Percentiles rank a stretch among this genome's conserved stretches.
These are phyloP conservation scores for Sclerotinia sclerotiorum DNA, from an alignment of 2,329 filamentous ascomycete species.

Conservation along the genomic window DNA sequence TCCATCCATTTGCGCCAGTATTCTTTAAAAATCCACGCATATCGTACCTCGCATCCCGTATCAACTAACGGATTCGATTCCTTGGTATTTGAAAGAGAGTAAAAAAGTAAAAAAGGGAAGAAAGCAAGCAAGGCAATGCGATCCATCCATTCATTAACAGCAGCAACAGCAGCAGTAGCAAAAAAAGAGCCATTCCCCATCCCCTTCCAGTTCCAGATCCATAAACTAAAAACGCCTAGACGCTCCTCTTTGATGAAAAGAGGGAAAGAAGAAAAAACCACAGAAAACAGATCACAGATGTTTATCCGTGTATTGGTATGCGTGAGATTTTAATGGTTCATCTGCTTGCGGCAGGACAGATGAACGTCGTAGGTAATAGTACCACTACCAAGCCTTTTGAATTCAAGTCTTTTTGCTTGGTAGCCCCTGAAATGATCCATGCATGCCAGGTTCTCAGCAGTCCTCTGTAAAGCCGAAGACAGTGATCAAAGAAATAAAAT, in stretches of 20 bases:
- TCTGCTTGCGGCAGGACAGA: background rate
- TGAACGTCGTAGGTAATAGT: background rate
- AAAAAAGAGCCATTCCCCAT: background rate
- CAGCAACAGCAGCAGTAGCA: background rate
- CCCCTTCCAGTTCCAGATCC: too few relatives aligned
- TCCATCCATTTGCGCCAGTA: background rate
- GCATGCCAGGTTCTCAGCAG: background rate
- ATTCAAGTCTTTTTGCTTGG: slow-evolving; percentile 10
- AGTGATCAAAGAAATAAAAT: background rate
- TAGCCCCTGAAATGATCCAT: background rate
- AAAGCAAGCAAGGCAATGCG: background rate
- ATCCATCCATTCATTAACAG: background rate
- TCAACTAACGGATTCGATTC: background rate
- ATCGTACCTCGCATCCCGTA: too few relatives aligned
- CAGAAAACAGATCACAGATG: too few relatives aligned
- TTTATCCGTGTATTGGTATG: background rate
- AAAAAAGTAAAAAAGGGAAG: background rate
- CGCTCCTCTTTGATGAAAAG: background rate
- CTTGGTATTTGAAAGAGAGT: background rate
- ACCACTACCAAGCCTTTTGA: background rate
- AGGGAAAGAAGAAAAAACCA: too few relatives aligned
- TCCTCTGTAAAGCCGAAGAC: background rate
- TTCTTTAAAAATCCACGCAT: too few relatives aligned
- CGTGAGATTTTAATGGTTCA: background rate
- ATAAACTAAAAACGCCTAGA: background rate